Evolutionary conservation across 2,329 filamentous ascomycete genomes (phyloP), one percentile per base, ranked within the genome.

Genomic region (Aspergillus proliferans): DNA sequence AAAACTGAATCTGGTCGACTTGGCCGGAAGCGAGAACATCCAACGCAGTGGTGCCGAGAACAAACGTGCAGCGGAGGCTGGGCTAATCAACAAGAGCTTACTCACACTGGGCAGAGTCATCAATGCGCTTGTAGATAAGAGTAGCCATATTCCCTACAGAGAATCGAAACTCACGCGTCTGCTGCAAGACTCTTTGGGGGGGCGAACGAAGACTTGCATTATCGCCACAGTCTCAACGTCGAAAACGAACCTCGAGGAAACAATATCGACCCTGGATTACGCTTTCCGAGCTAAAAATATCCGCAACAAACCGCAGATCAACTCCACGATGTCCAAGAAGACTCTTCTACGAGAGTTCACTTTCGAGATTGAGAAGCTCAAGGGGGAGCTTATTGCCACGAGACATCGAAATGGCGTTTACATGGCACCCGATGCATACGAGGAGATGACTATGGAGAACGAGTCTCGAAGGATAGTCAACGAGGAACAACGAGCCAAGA

Each of bases 261-360:
- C 94, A 0, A 97, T 98, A 52, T 97, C 93, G 0, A 98, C 94
- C 0, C 79, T 98, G 1, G 93, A 98, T 67, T 98, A 98, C 65
- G 94, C 93, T 9, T 97, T 97, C 72, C 83, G 93, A 43, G 93
- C 93, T 14, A 98, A 98, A 76, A 97, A 98, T 59, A 98, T 98
- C 61, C 87, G 88, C 45, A 98, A 98, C 71, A 96, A 96, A 70
- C 94, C 93, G 0, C 93, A 98, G 64, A 79, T 95, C 60, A 98
- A 97, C 69, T 87, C 89, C 44, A 81, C 88, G 63, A 83, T 97
- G 55, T 91, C 88, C 55, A 98, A 97, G 71, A 95, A 93, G 71
- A 95, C 89, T 3, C 71, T 98, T 10, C 78, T 98, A 9, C 85
- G 82, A 51, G 93, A 98, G 56, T 95, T 95, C 56, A 93, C 92